A percentile compares a stretch with the other conserved stretches of the same genome.
phyloP scores from a whole-genome alignment of 495 filamentous ascomycete species.

The Trypethelium eluteriae region DNA sequence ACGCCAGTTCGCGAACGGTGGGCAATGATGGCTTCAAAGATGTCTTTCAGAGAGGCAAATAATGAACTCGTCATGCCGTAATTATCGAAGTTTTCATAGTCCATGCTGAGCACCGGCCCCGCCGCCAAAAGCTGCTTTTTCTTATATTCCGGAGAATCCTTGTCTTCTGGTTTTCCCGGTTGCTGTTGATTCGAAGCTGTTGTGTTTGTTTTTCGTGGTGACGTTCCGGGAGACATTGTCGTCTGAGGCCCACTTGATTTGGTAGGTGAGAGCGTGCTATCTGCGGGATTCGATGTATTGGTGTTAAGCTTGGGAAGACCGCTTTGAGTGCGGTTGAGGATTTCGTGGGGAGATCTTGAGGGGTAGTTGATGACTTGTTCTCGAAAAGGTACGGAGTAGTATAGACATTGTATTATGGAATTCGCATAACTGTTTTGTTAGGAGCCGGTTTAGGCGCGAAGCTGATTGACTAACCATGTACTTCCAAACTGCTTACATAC shows the following conservation, averaged over 20 bases:
- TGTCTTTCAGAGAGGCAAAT: slow-evolving; percentile 90
- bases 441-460: slow-evolving; percentile 26
- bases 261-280: slow-evolving; percentile 22
- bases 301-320: slow-evolving; percentile 41
- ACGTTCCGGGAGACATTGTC: slow-evolving; percentile 14
- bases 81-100: slow-evolving; percentile 64
- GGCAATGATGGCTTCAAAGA: slow-evolving; percentile 84
- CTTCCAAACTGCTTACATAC: slow-evolving; percentile 69
- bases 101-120: slow-evolving; percentile 74
- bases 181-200: slow-evolving; percentile 30
- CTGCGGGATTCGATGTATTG: slow-evolving; percentile 27
- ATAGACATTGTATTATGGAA: slow-evolving; percentile 93
- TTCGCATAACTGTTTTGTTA: slow-evolving; percentile 72
- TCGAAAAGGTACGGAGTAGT: slow-evolving; percentile 90
- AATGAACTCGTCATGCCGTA: slow-evolving; percentile 94
- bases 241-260: slow-evolving; percentile 15
- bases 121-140: slow-evolving; percentile 88
- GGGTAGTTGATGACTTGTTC: slow-evolving; percentile 93
- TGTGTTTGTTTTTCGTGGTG: slow-evolving; percentile 23
- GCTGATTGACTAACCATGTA: slow-evolving; percentile 63
- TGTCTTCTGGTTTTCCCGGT: slow-evolving; percentile 59
- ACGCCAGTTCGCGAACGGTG: slow-evolving; percentile 79
- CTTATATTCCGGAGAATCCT: slow-evolving; percentile 86
- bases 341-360: slow-evolving; percentile 51
- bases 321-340: slow-evolving; percentile 42